Evolutionary conservation across 805 yeast species (phyloP).

Genomic region (Pichia occidentalis): DNA sequence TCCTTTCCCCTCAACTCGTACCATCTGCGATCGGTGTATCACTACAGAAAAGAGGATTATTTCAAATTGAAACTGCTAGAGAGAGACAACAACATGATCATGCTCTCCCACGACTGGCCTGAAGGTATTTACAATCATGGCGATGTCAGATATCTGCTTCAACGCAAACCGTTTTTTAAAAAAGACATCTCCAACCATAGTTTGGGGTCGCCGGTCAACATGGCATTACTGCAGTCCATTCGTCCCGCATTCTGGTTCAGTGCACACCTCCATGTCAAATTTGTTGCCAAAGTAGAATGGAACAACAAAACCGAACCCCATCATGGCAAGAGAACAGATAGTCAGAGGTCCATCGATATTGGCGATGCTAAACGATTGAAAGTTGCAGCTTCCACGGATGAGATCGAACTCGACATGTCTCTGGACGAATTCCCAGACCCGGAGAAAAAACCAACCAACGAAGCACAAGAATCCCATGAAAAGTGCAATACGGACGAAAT

Average conservation of each 20-base stretch:
- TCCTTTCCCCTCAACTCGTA: slow-evolving; percentile 41
- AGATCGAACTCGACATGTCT: slow-evolving; percentile 13
- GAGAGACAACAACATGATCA: slow-evolving; percentile 37
- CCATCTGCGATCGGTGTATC: slow-evolving; percentile 58
- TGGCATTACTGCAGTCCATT: slow-evolving; percentile 44
- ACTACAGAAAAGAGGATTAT: slow-evolving; percentile 61
- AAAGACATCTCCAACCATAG: slow-evolving; percentile 51
- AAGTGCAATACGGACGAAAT: too few species aligned
- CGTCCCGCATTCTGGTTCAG: slow-evolving; percentile 77
- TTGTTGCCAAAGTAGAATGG: slow-evolving; percentile 38
- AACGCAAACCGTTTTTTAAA: slow-evolving; percentile 59
- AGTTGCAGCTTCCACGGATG: slow-evolving; percentile 6
- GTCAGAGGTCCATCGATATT: too few species aligned
- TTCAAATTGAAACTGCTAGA: slow-evolving; percentile 44
- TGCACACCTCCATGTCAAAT: slow-evolving; percentile 81
- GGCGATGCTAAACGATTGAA: slow-evolving; percentile 15
- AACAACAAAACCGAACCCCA: too few species aligned
- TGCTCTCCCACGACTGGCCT: slow-evolving; percentile 95
- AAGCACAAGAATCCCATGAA: too few species aligned
- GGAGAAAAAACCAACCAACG: slow-evolving; percentile 14
- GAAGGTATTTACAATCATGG: slow-evolving; percentile 67
- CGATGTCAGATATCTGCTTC: slow-evolving; percentile 41
- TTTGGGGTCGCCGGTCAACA: slow-evolving; percentile 69
- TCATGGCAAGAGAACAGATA: slow-evolving; percentile 3
- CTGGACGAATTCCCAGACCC: not conserved